These are phyloP conservation scores for Marchantia polymorpha DNA, from an alignment of 225 moss, liverwort and hornwort species.

Conservation along the genomic window DNA sequence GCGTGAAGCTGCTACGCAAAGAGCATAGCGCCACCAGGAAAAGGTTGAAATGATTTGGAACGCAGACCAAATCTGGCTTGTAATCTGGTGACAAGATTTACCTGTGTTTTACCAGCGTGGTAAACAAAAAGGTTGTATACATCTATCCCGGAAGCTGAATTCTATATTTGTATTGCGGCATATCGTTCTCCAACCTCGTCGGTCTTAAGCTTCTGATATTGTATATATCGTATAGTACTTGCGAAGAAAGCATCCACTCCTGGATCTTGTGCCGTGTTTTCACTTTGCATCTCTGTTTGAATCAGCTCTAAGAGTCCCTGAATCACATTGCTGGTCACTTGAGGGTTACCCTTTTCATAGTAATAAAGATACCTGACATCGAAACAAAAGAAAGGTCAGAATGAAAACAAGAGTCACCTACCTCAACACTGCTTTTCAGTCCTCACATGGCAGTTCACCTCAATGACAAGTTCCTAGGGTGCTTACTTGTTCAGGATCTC, in stretches of 20 bases:
- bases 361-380: constrained; percentile 79
- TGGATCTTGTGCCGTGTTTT: constrained; percentile 65
- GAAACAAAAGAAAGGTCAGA: not conserved
- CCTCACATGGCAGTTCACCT: not conserved
- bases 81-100: constrained; percentile 6
- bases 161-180: constrained; percentile 53
- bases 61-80: constrained; percentile 11
- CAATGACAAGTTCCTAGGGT: not conserved
- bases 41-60: constrained; percentile 14
- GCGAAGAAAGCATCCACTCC: constrained; percentile 69
- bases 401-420: too few relatives aligned
- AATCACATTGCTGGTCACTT: constrained; percentile 84
- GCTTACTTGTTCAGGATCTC: constrained; percentile 93
- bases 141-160: not conserved
- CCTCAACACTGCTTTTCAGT: too few relatives aligned
- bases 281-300: constrained; percentile 71
- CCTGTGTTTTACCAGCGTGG: constrained; percentile 5
- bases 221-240: constrained; percentile 79
- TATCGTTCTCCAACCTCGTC: constrained; percentile 71
- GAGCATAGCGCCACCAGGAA: constrained; percentile 9
- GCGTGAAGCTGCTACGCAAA: not conserved
- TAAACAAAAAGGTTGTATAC: constrained; percentile 5
- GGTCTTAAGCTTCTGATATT: constrained; percentile 78
- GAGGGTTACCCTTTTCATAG: constrained; percentile 85
- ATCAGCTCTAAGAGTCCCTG: constrained; percentile 89